A percentile compares a stretch with the other conserved stretches of the same genome.
phyloP scores from a whole-genome alignment of 805 yeast genomes.

The Sugiyamaella floridensis region DNA sequence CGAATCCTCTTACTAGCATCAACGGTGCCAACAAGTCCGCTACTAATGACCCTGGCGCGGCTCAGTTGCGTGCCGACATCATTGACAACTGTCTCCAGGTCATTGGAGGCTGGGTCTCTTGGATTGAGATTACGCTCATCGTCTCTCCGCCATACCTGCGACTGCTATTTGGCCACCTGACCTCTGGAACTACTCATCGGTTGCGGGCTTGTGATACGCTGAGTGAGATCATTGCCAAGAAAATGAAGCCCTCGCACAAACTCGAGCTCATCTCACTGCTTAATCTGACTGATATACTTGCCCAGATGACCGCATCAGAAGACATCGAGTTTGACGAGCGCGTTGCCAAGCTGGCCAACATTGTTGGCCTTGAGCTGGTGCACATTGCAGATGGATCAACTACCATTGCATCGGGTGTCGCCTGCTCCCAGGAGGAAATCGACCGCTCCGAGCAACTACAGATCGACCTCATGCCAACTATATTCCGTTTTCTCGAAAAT shows the following conservation, averaged over 20 bases:
- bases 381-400: slow-evolving; percentile 48
- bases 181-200: slow-evolving; percentile 38
- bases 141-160: slow-evolving; percentile 53
- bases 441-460: slow-evolving; percentile 39
- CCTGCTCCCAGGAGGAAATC: slow-evolving; percentile 23
- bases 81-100: slow-evolving; percentile 53
- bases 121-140: slow-evolving; percentile 82
- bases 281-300: slow-evolving; percentile 51
- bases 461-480: slow-evolving; percentile 61
- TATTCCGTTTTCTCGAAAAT: slow-evolving; percentile 63
- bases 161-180: slow-evolving; percentile 53
- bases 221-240: slow-evolving; percentile 62
- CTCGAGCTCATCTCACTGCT: slow-evolving; percentile 62
- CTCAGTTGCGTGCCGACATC: slow-evolving; percentile 37
- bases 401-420: slow-evolving; percentile 15
- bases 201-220: slow-evolving; percentile 51
- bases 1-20: not conserved
- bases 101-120: slow-evolving; percentile 80
- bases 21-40: not conserved
- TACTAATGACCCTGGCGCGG: slow-evolving; percentile 1
- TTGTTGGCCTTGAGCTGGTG: slow-evolving; percentile 71
- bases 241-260: slow-evolving; percentile 70
- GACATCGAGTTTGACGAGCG: slow-evolving; percentile 64
- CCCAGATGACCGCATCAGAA: slow-evolving; percentile 33
- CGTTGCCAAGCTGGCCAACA: slow-evolving; percentile 64